Percentiles rank a stretch among this genome's conserved stretches.
Conservation (phyloP, 345 rosid genomes). For the Corchorus olitorius region DNA sequence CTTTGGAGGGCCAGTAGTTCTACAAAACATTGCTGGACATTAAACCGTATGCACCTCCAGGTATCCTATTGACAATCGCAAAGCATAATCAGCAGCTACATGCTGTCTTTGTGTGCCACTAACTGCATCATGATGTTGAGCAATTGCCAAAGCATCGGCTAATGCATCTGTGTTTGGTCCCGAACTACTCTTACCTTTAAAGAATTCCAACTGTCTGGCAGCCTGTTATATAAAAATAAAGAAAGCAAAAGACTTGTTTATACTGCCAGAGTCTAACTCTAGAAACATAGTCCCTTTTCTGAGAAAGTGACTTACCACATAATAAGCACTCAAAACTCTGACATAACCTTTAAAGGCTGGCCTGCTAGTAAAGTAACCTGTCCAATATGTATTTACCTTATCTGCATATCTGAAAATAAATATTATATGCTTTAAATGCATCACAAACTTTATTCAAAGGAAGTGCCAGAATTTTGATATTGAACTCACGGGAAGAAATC, state of each 20-base stretch:
- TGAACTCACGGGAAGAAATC: constrained; percentile 91
- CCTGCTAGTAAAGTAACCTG: constrained; percentile 94
- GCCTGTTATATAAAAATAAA: constrained; percentile 49
- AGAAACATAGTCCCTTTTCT: background rate
- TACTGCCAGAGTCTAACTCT: background rate
- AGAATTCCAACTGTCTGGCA: constrained; percentile 83
- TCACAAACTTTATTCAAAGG: background rate
- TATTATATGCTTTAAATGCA: constrained; percentile 18
- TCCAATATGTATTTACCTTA: constrained; percentile 91
- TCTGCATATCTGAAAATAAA: constrained; percentile 74
- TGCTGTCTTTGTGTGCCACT: constrained; percentile 95
- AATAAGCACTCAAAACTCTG: constrained; percentile 79
- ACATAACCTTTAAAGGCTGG: constrained; percentile 86
- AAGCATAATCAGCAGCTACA: constrained; percentile 96
- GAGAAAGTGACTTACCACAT: constrained; percentile 54
- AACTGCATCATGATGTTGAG: constrained; percentile 99
- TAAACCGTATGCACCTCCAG: constrained; percentile 53
- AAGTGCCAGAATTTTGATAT: constrained; percentile 11
- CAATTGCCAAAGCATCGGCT: constrained; percentile 88
- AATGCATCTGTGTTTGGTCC: constrained; percentile 71
- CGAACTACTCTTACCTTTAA: constrained; percentile 59
- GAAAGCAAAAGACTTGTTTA: constrained; percentile 4
- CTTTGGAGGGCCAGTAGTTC: background rate
- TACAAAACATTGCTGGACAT: constrained; percentile 9
- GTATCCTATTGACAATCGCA: constrained; percentile 82